These are phyloP conservation scores for Ilyonectria robusta DNA, from an alignment of 2,329 filamentous ascomycete genomes.

Conservation along the genomic window DNA sequence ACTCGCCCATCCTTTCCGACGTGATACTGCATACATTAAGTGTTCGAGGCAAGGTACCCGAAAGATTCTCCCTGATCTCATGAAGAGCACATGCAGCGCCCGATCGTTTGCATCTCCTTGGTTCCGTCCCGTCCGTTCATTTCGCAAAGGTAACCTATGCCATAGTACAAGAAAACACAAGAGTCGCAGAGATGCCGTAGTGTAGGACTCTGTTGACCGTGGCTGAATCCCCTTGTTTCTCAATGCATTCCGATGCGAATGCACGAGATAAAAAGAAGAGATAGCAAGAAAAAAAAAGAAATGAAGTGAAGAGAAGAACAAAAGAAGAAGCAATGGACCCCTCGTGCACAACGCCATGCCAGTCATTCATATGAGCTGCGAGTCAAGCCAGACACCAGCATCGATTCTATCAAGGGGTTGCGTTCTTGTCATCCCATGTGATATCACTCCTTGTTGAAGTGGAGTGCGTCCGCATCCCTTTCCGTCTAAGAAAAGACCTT, in stretches of 20 bases:
- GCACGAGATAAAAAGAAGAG: conserved; percentile 28
- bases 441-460: neutral
- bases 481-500: conserved; percentile 80
- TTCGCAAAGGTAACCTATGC: conserved; percentile 23
- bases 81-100: conserved; percentile 10
- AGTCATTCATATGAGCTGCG: conserved; percentile 14
- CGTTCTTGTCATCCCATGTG: conserved; percentile 1
- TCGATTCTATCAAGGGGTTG: conserved; percentile 1
- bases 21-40: conserved; percentile 45
- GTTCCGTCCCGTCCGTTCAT: conserved; percentile 29
- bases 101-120: conserved; percentile 8
- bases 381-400: neutral
- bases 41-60: conserved; percentile 42
- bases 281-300: conserved; percentile 30
- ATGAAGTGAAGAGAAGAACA: conserved; percentile 23
- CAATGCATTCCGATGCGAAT: conserved; percentile 26
- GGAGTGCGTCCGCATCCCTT: conserved; percentile 15
- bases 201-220: neutral
- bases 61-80: conserved; percentile 26
- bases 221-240: conserved; percentile 25
- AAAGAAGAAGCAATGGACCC: conserved; percentile 22
- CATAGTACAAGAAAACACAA: conserved; percentile 39
- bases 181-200: conserved; percentile 14
- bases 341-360: conserved; percentile 36
- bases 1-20: conserved; percentile 37